These are phyloP conservation scores for Colletotrichum sp. DNA, from an alignment of 2,329 filamentous ascomycete species.

Conservation along the genomic window DNA sequence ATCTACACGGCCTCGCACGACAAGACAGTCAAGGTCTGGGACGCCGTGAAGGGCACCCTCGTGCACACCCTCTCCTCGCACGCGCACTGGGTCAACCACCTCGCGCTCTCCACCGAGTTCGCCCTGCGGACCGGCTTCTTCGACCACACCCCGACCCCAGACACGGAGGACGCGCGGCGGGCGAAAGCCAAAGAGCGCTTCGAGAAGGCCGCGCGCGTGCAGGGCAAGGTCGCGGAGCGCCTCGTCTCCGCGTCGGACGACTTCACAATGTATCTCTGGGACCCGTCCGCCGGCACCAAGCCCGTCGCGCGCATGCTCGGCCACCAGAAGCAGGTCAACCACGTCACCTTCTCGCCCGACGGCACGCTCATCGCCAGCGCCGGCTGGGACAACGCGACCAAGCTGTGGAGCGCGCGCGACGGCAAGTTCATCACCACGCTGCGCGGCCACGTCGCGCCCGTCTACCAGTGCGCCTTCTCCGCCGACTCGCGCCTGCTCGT, in stretches of 20 bases:
- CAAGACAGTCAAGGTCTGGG: constrained; percentile 92
- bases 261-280: constrained; percentile 96
- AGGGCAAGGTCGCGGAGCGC: constrained; percentile 79
- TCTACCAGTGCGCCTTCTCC: constrained; percentile 92
- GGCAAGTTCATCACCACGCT: constrained; percentile 86
- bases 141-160: constrained; percentile 78
- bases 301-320: constrained; percentile 88
- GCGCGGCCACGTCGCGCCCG: constrained; percentile 85
- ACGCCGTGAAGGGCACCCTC: constrained; percentile 78
- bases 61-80: constrained; percentile 82
- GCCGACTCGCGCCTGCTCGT: constrained; percentile 90
- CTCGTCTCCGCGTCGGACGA: constrained; percentile 93
- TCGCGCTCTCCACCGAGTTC: constrained; percentile 92
- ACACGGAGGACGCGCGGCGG: constrained; percentile 71
- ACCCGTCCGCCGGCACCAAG: constrained; percentile 78
- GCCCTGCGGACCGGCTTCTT: constrained; percentile 85
- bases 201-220: constrained; percentile 80
- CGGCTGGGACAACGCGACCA: constrained; percentile 93
- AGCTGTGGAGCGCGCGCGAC: constrained; percentile 78
- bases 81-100: constrained; percentile 94
- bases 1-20: constrained; percentile 90
- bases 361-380: constrained; percentile 86
- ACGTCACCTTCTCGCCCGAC: constrained; percentile 93
- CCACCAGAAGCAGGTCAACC: constrained; percentile 96
- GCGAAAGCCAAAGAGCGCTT: constrained; percentile 82